Conservation (phyloP, 2,329 filamentous ascomycete species). For the Diaporthe vexans region DNA sequence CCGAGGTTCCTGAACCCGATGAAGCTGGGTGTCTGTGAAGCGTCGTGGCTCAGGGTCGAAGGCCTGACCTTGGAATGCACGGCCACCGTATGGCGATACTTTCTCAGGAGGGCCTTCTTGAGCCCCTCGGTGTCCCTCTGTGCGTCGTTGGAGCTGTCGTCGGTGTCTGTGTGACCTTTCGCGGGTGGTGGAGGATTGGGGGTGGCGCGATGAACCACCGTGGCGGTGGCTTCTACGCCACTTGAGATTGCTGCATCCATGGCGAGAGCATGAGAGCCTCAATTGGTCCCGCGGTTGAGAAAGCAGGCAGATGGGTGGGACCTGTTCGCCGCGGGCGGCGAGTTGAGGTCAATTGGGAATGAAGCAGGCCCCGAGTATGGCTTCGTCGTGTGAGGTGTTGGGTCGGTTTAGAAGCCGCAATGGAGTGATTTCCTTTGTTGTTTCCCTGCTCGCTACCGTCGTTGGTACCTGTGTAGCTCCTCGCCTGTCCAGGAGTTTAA, state of each 20-base stretch:
- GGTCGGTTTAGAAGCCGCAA: conserved; percentile 2
- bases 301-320: not conserved
- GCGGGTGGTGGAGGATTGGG: conserved; percentile 12
- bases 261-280: conserved; percentile 24
- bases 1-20: conserved; percentile 96
- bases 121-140: conserved; percentile 50
- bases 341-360: not conserved
- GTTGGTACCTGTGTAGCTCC: not conserved
- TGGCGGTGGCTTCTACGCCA: conserved; percentile 35
- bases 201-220: conserved; percentile 22
- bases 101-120: conserved; percentile 61
- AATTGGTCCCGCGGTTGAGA: conserved; percentile 3
- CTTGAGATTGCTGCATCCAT: conserved; percentile 40
- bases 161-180: conserved; percentile 28
- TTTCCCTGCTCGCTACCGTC: conserved; percentile 17
- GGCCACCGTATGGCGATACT: conserved; percentile 93
- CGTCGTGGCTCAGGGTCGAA: conserved; percentile 90
- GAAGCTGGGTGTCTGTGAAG: conserved; percentile 82
- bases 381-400: not conserved
- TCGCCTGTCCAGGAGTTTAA: conserved; percentile 18
- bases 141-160: conserved; percentile 42
- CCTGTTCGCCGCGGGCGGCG: not conserved
- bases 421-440: conserved; percentile 22
- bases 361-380: conserved; percentile 9
- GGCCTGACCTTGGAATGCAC: conserved; percentile 80